phyloP scores from a whole-genome alignment of 768 basidiomycete genomes.

The Xerocomellus amylosporus region DNA sequence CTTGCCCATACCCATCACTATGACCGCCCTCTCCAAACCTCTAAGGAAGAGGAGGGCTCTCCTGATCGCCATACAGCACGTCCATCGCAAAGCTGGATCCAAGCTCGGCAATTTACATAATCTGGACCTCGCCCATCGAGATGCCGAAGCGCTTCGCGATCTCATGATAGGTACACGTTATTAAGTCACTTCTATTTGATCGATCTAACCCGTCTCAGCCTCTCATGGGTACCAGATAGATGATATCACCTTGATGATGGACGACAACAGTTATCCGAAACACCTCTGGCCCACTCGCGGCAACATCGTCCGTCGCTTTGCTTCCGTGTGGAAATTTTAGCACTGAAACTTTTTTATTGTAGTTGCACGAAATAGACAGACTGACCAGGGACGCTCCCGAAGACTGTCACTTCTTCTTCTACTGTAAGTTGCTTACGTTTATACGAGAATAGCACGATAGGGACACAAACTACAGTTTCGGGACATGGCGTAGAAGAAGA shows the following conservation, averaged over 20 bases:
- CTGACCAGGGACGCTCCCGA: constrained; percentile 42
- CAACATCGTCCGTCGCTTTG: constrained; percentile 41
- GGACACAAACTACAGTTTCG: constrained; percentile 8
- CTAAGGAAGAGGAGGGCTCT: constrained; percentile 17
- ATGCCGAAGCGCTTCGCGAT: constrained; percentile 12
- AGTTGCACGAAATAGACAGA: constrained; percentile 41
- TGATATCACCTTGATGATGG: constrained; percentile 45
- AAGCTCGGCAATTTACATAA: background rate
- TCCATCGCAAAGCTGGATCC: constrained; percentile 1
- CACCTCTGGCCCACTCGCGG: constrained; percentile 39
- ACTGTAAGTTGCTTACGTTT: constrained; percentile 38
- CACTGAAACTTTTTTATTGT: background rate
- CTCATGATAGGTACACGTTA: constrained; percentile 16
- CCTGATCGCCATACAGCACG: constrained; percentile 16
- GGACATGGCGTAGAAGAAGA: constrained; percentile 24
- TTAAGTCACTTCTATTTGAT: background rate
- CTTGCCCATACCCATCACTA: background rate
- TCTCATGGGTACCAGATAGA: constrained; percentile 37
- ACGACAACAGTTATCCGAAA: constrained; percentile 28
- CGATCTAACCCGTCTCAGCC: constrained; percentile 23
- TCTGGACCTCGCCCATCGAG: constrained; percentile 23
- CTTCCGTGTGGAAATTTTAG: background rate
- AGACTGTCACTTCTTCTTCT: constrained; percentile 52
- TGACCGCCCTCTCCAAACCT: background rate
- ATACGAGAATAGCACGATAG: background rate